These are phyloP conservation scores for Daldinia grandis DNA, from an alignment of 495 filamentous ascomycete species.

Conservation along the genomic window DNA sequence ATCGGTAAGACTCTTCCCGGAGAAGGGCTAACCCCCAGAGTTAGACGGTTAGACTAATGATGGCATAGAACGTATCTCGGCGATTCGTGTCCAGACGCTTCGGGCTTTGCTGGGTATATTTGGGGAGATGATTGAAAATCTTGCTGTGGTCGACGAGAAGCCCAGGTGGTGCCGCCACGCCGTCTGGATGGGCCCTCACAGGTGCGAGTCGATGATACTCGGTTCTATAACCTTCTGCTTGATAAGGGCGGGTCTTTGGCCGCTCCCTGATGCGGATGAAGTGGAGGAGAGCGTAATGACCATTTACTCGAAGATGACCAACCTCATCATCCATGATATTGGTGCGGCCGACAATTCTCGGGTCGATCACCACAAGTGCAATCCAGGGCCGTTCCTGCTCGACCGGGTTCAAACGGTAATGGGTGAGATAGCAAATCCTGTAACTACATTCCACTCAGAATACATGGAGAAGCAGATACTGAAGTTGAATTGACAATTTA, in stretches of 20 bases:
- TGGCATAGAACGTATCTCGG: background rate
- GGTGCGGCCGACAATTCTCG: background rate
- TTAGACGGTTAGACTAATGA: background rate
- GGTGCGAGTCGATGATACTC: constrained; percentile 32
- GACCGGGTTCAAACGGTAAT: background rate
- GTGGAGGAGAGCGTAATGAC: constrained; percentile 5
- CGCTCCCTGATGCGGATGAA: constrained; percentile 17
- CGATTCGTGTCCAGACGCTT: constrained; percentile 15
- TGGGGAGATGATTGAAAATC: constrained; percentile 13
- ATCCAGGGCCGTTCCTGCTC: background rate
- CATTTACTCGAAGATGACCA: background rate
- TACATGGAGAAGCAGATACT: background rate
- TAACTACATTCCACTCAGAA: background rate
- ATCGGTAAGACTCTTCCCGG: background rate
- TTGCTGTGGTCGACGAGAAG: constrained; percentile 23
- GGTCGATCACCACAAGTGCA: background rate
- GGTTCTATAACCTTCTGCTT: constrained; percentile 31
- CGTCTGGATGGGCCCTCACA: constrained; percentile 12
- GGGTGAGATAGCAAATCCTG: background rate
- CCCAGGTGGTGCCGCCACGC: constrained; percentile 25
- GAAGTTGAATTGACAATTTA: background rate
- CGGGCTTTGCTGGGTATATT: constrained; percentile 17
- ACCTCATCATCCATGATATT: background rate
- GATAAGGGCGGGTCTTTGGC: constrained; percentile 20
- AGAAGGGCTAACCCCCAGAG: background rate